These are phyloP conservation scores for Elsinoe fawcettii DNA, from an alignment of 2,329 filamentous ascomycete genomes.

Conservation along the genomic window DNA sequence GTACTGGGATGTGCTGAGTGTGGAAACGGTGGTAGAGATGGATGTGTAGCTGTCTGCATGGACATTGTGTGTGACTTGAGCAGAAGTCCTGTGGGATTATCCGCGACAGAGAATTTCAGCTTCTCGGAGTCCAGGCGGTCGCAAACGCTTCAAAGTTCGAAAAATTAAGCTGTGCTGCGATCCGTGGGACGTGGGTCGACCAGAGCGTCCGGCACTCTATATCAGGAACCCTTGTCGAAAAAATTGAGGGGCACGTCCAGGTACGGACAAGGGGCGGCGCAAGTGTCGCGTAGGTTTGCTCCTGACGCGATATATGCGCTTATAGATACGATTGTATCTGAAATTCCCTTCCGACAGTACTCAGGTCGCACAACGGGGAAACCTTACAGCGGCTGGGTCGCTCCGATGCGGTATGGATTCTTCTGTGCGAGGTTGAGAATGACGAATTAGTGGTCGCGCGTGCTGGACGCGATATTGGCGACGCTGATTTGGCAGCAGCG, in stretches of 20 bases:
- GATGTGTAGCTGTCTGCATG: constrained; percentile 13
- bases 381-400: constrained; percentile 3
- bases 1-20: constrained; percentile 7
- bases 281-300: not conserved
- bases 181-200: constrained; percentile 1
- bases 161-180: not conserved
- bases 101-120: not conserved
- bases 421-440: not conserved
- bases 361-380: not conserved
- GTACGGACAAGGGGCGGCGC: not conserved
- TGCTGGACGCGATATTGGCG: not conserved
- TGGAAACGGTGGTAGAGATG: constrained; percentile 13
- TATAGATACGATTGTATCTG: not conserved
- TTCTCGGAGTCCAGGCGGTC: not conserved
- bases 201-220: constrained; percentile 10
- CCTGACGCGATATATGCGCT: not conserved
- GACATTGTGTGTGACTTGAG: constrained; percentile 5
- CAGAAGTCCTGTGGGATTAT: not conserved
- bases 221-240: not conserved
- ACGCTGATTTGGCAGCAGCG: not conserved
- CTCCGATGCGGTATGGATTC: constrained; percentile 7
- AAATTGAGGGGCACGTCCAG: not conserved
- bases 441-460: not conserved
- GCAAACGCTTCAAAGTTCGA: not conserved
- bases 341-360: not conserved